Conservation (phyloP, 23 red algal genomes). For the Chondrus crispus region DNA sequence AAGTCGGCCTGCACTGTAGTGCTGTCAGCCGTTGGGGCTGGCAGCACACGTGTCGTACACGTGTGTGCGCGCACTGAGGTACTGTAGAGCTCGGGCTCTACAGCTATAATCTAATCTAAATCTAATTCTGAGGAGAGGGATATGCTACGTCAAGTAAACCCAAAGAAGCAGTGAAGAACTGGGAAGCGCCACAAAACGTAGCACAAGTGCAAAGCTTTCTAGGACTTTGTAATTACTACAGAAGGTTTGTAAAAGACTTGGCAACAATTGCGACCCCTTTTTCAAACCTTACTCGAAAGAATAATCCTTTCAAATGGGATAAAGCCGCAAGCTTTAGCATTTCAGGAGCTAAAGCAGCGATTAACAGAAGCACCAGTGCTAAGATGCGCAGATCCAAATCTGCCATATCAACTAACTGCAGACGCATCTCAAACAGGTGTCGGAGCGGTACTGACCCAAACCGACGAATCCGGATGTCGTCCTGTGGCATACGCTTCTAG, state of each 20-base stretch:
- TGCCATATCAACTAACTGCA: constrained; percentile 4
- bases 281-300: constrained; percentile 11
- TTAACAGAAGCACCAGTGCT: constrained; percentile 7
- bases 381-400: not conserved
- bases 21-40: no score
- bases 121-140: no score
- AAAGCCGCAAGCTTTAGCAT: not conserved
- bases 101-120: no score
- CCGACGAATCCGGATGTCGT: constrained; percentile 14
- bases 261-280: not conserved
- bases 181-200: not conserved
- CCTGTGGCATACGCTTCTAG: constrained; percentile 29
- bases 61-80: no score
- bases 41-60: no score
- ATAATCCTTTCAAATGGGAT: not conserved
- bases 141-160: not conserved
- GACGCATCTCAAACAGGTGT: constrained; percentile 7
- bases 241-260: constrained; percentile 31
- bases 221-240: constrained; percentile 40
- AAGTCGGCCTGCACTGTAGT: no score
- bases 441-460: constrained; percentile 2
- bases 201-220: constrained; percentile 36
- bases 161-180: constrained; percentile 16
- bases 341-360: not conserved
- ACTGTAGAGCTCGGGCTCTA: no score